Base-by-base conservation (phyloP, 1,284 basidiomycete species). In the Somion occarium region DNA sequence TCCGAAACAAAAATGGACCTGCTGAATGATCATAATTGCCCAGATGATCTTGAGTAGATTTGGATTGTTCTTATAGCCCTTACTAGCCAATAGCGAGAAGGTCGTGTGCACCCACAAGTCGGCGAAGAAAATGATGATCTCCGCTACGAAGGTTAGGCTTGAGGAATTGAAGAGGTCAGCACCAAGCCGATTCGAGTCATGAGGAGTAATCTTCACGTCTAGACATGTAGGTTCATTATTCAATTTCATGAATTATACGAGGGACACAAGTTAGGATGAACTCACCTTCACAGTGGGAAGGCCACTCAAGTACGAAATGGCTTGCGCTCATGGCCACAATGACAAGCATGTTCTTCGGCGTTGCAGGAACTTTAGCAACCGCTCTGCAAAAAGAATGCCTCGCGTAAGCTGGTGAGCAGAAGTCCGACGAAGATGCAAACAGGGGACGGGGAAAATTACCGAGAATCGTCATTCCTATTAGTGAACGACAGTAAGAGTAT, bases 201-300 rank as follows among this genome's bases (percentile, higher is more conserved):
- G 53, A 7, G 65, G 66, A 5, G 58, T 65, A 44, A 66, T 56
- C 43, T 65, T 65, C 44, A 64, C 53, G 50, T 67, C 65, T 64
- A 20, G 26, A 22, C 5, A 42, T n/a, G n/a, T n/a, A n/a, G n/a
- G n/a, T n/a, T n/a, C n/a, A n/a, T n/a, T n/a, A n/a, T n/a, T n/a
- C n/a, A n/a, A n/a, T n/a, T n/a, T n/a, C n/a, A n/a, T 39, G 38
- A 39, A 5, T 39, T 39, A 5, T 20, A 39, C 19, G 1, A 18
- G 37, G 25, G 18, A 19, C 38, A 18, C 9, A 37, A 38, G n/a
- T 41, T 20, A 13, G 20, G 15, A 22, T 18, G 19, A 3, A 44
- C 49, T 25, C 38, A 59, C 64, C 59, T 23, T 55, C 39, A 12
- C 64, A 60, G 46, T 68, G 67, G 3, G 59, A 57, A 3, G 66